These are phyloP conservation scores for Serendipita vermifera DNA, from an alignment of 768 basidiomycete genomes.

Conservation along the genomic window DNA sequence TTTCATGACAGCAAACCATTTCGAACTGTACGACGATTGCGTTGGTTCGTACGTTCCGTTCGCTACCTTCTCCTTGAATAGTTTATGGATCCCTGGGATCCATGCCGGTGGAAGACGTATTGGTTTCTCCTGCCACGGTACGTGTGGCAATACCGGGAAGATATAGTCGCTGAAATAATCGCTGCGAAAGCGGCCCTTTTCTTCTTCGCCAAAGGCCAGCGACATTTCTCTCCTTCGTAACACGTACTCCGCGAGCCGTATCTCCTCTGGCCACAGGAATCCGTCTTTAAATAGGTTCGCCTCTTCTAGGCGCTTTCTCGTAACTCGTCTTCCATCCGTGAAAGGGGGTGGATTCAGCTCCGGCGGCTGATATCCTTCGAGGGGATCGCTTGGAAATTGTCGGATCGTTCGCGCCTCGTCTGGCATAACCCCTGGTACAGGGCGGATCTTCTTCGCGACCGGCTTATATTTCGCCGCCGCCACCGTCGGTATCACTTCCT, in stretches of 20 bases:
- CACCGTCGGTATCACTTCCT: too few species aligned
- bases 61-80: constrained; percentile 27
- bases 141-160: constrained; percentile 27
- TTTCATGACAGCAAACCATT: constrained; percentile 24
- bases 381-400: not conserved
- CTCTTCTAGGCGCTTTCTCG: not conserved
- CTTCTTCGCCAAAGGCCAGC: not conserved
- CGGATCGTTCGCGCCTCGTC: constrained; percentile 10
- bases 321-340: not conserved
- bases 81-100: constrained; percentile 21
- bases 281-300: not conserved
- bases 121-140: constrained; percentile 26
- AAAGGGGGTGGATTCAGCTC: not conserved
- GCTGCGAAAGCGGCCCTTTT: not conserved
- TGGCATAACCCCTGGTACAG: constrained; percentile 16
- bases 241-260: not conserved
- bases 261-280: not conserved
- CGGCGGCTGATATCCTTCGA: not conserved
- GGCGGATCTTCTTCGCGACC: constrained; percentile 15
- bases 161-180: constrained; percentile 23
- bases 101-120: constrained; percentile 24
- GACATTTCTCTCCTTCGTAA: not conserved
- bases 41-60: constrained; percentile 31
- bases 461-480: not conserved
- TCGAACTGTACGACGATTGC: constrained; percentile 27